These are phyloP conservation scores for Epichloe scottii DNA, from an alignment of 2,329 filamentous ascomycete genomes.

Conservation along the genomic window DNA sequence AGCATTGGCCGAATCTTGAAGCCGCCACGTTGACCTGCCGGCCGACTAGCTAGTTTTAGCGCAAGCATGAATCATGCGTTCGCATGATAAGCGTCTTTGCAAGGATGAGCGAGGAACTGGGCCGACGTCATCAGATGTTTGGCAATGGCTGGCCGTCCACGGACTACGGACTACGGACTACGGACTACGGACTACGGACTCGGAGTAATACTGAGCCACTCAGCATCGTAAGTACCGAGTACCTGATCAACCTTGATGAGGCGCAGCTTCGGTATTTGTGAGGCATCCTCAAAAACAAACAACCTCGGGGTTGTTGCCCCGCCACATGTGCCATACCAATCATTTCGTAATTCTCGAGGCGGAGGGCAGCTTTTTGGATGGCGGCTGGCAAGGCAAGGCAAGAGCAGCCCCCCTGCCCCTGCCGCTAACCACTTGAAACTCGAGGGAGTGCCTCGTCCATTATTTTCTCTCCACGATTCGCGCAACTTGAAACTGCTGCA, in stretches of 20 bases:
- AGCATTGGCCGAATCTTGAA: not conserved
- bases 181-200: no score
- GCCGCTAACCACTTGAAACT: conserved; percentile 1
- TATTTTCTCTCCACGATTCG: not conserved
- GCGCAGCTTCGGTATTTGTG: no score
- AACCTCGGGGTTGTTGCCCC: not conserved
- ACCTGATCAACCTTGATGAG: no score
- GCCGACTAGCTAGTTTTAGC: not conserved
- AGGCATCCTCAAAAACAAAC: no score
- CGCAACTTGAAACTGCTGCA: not conserved
- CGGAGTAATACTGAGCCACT: no score
- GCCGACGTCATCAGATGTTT: not conserved
- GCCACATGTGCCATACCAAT: not conserved
- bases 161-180: no score
- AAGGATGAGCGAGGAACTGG: not conserved
- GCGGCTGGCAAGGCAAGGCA: not conserved
- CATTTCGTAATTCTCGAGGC: no score
- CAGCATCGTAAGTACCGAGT: no score
- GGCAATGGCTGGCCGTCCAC: not conserved
- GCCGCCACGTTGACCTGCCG: not conserved
- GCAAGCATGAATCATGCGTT: no score
- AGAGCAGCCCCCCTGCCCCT: not conserved
- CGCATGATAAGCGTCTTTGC: no score
- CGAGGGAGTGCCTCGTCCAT: not conserved
- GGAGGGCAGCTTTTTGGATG: no score